phyloP scores from a whole-genome alignment of 2,329 filamentous ascomycete genomes.

The Penicillium sp. region DNA sequence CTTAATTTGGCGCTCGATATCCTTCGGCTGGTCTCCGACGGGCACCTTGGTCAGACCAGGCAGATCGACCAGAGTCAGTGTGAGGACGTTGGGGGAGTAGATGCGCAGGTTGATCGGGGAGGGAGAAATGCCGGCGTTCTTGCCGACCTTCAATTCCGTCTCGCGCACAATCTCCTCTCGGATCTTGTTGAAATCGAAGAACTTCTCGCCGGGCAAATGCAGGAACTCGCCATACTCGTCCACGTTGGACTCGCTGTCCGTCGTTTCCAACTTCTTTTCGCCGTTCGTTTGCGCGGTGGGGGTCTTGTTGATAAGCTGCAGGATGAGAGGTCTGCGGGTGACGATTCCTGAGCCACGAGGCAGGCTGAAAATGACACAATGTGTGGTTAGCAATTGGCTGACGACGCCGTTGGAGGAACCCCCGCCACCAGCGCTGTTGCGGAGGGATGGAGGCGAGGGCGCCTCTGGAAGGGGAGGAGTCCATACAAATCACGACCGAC shows the following conservation, averaged over 20 bases:
- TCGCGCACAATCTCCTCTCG: slow-evolving; percentile 95
- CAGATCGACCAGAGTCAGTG: slow-evolving; percentile 92
- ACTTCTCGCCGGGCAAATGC: slow-evolving; percentile 96
- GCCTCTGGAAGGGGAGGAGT: slow-evolving; percentile 1
- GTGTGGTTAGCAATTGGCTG: slow-evolving; percentile 28
- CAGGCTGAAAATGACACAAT: slow-evolving; percentile 57
- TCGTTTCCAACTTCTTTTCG: slow-evolving; percentile 62
- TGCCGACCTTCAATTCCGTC: slow-evolving; percentile 93
- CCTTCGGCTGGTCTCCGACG: slow-evolving; percentile 90
- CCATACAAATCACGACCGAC: slow-evolving; percentile 97
- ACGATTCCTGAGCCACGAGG: slow-evolving; percentile 97
- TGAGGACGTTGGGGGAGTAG: slow-evolving; percentile 97
- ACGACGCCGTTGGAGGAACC: slow-evolving; percentile 10
- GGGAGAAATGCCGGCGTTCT: slow-evolving; percentile 93
- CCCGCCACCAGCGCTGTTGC: slow-evolving; percentile 14
- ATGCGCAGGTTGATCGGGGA: slow-evolving; percentile 97
- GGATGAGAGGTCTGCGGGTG: slow-evolving; percentile 88
- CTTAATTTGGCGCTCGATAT: slow-evolving; percentile 93
- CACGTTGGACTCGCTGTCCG: slow-evolving; percentile 82
- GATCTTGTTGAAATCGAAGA: slow-evolving; percentile 97
- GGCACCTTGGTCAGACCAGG: slow-evolving; percentile 96
- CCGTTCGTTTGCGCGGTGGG: slow-evolving; percentile 66
- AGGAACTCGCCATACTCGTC: slow-evolving; percentile 99
- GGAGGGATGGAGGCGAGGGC: slow-evolving; percentile 1
- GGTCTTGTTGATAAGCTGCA: slow-evolving; percentile 94